Percentiles rank a stretch among this genome's conserved stretches.
phyloP scores from a whole-genome alignment of 352 stramenopile species.

The Globisporangium cederbergense region DNA sequence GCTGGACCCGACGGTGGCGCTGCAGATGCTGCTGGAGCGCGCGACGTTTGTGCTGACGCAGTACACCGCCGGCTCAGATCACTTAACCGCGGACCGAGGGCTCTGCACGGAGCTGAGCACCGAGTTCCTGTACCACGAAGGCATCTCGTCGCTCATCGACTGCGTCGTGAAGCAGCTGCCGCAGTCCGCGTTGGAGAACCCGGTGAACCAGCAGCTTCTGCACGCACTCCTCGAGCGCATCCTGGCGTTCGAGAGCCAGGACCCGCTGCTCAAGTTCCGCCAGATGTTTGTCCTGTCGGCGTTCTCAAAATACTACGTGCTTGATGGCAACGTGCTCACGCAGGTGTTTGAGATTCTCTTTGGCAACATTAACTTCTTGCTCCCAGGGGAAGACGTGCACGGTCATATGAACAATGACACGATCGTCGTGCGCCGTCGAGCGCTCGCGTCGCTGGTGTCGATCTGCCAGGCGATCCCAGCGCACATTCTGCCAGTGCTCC shows the following conservation, averaged over 20 bases:
- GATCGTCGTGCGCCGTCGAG: conserved; percentile 65
- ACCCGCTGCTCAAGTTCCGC: conserved; percentile 72
- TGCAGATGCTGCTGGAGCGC: conserved; percentile 62
- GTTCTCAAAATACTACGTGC: conserved; percentile 76
- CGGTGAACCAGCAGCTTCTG: conserved; percentile 39
- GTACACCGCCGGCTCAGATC: conserved; percentile 43
- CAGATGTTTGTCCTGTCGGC: conserved; percentile 64
- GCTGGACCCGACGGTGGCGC: conserved; percentile 37
- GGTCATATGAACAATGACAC: conserved; percentile 63
- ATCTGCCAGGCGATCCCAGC: conserved; percentile 75
- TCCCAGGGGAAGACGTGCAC: conserved; percentile 64
- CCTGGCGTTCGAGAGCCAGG: conserved; percentile 44
- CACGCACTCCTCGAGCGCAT: conserved; percentile 51
- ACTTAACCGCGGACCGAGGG: conserved; percentile 38
- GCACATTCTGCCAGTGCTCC: conserved; percentile 74
- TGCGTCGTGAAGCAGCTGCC: conserved; percentile 78
- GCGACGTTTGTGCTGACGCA: conserved; percentile 49
- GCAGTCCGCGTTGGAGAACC: conserved; percentile 31
- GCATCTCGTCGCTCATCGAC: conserved; percentile 62
- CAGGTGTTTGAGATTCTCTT: conserved; percentile 78
- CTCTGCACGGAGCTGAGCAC: conserved; percentile 64
- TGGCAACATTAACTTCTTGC: conserved; percentile 64
- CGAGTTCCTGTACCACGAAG: conserved; percentile 75
- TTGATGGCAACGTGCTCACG: conserved; percentile 53
- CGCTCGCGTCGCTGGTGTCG: conserved; percentile 64